These are phyloP conservation scores for Rhizophagus clarus DNA, from an alignment of 192 early-diverging fungal genomes.

Conservation along the genomic window DNA sequence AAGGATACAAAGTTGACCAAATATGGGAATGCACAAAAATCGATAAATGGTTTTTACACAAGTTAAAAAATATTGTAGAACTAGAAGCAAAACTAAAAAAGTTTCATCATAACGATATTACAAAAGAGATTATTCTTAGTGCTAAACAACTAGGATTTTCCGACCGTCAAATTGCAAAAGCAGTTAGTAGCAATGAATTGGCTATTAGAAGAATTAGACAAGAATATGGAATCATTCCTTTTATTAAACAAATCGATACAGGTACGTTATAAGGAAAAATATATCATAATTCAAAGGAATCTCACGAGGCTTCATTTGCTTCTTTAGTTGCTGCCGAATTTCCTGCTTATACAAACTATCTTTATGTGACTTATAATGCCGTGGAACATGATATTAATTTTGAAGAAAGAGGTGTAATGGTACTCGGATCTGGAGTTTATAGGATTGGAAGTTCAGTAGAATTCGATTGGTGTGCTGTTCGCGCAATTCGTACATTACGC, in stretches of 20 bases:
- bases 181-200: conserved; percentile 60
- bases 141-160: conserved; percentile 92
- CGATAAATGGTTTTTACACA: conserved; percentile 98
- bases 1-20: conserved; percentile 88
- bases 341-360: conserved; percentile 94
- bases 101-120: conserved; percentile 29
- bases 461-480: conserved; percentile 93
- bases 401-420: conserved; percentile 89
- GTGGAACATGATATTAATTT: conserved; percentile 83
- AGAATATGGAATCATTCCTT: conserved; percentile 76
- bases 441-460: conserved; percentile 97
- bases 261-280: background rate
- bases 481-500: conserved; percentile 82
- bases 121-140: conserved; percentile 55
- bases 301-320: background rate
- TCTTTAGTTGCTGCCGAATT: conserved; percentile 89
- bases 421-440: conserved; percentile 96
- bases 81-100: conserved; percentile 51
- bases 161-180: conserved; percentile 80
- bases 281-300: background rate
- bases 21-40: conserved; percentile 90
- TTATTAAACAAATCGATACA: conserved; percentile 95
- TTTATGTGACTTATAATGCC: conserved; percentile 98
- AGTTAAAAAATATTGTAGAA: conserved; percentile 84
- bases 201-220: conserved; percentile 73